Percentiles rank a stretch among this genome's conserved stretches.
Evolutionary conservation across 495 filamentous ascomycete species (phyloP).

Genomic region (Platismatia glauca): DNA sequence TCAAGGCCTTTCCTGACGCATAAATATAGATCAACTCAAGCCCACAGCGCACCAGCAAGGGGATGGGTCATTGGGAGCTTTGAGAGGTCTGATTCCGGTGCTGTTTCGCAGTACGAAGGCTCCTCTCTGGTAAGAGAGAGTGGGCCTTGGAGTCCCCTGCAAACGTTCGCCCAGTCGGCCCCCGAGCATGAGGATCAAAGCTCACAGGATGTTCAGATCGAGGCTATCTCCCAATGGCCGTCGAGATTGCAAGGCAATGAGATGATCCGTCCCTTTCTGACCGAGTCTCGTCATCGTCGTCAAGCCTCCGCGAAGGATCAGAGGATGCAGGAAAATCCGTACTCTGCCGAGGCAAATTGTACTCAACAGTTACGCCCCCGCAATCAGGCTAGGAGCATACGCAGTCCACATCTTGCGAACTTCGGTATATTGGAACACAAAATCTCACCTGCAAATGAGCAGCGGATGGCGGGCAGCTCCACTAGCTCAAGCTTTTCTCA

Average conservation of each 20-base stretch:
- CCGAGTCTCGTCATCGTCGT: background rate
- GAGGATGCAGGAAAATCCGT: background rate
- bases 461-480: background rate
- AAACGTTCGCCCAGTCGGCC: conserved; percentile 4
- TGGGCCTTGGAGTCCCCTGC: conserved; percentile 12
- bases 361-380: background rate
- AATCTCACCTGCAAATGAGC: background rate
- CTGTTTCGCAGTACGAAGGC: background rate
- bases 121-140: background rate
- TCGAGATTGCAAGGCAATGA: background rate
- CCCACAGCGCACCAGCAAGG: background rate
- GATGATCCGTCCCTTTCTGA: background rate
- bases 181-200: conserved; percentile 2
- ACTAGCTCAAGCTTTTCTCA: conserved; percentile 9
- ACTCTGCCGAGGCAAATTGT: background rate
- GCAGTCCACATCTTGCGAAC: background rate
- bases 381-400: background rate
- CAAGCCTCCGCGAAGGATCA: background rate
- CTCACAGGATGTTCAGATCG: conserved; percentile 10
- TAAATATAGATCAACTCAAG: background rate
- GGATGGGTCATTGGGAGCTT: background rate
- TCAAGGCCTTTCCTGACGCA: background rate
- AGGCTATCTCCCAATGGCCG: background rate
- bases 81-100: background rate
- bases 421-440: background rate